phyloP scores from a whole-genome alignment of 164 flowering plant genomes.

The Vitis labrusca region DNA sequence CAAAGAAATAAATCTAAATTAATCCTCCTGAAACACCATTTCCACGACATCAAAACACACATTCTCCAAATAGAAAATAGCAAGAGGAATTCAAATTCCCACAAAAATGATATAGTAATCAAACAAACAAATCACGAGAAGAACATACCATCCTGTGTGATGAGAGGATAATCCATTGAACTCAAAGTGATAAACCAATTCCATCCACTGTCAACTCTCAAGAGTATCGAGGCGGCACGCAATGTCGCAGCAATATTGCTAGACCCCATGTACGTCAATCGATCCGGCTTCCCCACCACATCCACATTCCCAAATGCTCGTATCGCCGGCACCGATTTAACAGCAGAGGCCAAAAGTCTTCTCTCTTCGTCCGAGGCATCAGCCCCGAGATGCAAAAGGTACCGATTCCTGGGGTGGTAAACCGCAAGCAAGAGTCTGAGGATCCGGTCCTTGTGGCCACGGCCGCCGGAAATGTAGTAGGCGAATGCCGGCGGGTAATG shows the following conservation, averaged over 20 bases:
- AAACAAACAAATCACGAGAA: neutral
- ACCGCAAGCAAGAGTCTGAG: conserved; percentile 72
- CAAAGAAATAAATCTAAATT: no score
- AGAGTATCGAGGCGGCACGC: conserved; percentile 69
- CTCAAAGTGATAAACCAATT: conserved; percentile 87
- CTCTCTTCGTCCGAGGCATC: conserved; percentile 72
- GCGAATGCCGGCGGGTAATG: conserved; percentile 84
- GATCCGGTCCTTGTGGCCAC: conserved; percentile 63
- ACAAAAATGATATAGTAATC: neutral
- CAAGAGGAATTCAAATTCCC: neutral
- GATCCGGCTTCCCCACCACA: conserved; percentile 81
- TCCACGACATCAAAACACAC: no score
- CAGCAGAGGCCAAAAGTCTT: conserved; percentile 39
- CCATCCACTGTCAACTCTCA: conserved; percentile 82
- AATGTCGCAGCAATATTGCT: conserved; percentile 63
- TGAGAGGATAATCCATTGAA: conserved; percentile 83
- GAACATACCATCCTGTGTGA: conserved; percentile 87
- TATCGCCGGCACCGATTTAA: conserved; percentile 57
- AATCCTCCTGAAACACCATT: no score
- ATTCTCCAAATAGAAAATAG: neutral
- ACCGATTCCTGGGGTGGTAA: conserved; percentile 88
- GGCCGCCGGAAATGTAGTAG: conserved; percentile 77
- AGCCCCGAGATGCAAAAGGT: conserved; percentile 66
- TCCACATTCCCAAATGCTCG: conserved; percentile 82
- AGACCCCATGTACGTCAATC: conserved; percentile 72